phyloP scores from a whole-genome alignment of 805 yeast species.

The Grigorovia humatica region DNA sequence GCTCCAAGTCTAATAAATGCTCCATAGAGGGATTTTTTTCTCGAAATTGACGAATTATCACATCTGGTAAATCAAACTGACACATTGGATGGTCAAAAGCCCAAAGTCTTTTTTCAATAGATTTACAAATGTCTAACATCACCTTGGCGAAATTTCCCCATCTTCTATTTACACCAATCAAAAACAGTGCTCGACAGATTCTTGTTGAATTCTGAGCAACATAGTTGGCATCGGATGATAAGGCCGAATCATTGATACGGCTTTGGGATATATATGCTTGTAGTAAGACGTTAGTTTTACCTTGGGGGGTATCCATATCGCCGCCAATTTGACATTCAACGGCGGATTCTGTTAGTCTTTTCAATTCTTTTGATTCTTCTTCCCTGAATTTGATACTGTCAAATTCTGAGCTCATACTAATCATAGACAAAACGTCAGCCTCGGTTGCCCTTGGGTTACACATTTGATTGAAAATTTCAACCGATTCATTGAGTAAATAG shows the following conservation, averaged over 20 bases:
- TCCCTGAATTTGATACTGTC: constrained; percentile 81
- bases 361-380: constrained; percentile 74
- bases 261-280: constrained; percentile 84
- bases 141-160: constrained; percentile 81
- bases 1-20: constrained; percentile 57
- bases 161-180: constrained; percentile 76
- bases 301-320: constrained; percentile 61
- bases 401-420: constrained; percentile 88
- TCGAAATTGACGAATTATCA: constrained; percentile 50
- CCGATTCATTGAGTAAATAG: constrained; percentile 71
- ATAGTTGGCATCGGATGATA: constrained; percentile 78
- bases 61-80: constrained; percentile 74
- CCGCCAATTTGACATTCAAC: constrained; percentile 79
- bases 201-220: constrained; percentile 94
- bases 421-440: constrained; percentile 80
- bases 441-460: constrained; percentile 79
- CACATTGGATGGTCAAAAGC: constrained; percentile 79
- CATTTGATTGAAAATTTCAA: constrained; percentile 82
- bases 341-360: constrained; percentile 44
- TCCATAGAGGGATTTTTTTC: constrained; percentile 61
- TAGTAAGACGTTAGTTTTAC: constrained; percentile 76
- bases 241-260: constrained; percentile 62
- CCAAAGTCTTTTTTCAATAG: constrained; percentile 82
- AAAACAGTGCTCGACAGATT: constrained; percentile 81
- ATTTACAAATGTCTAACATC: constrained; percentile 72